Evolutionary conservation across 2,329 filamentous ascomycete species (phyloP), one percentile per base, ranked within the genome.

Genomic region (Sphaerulina musiva): DNA sequence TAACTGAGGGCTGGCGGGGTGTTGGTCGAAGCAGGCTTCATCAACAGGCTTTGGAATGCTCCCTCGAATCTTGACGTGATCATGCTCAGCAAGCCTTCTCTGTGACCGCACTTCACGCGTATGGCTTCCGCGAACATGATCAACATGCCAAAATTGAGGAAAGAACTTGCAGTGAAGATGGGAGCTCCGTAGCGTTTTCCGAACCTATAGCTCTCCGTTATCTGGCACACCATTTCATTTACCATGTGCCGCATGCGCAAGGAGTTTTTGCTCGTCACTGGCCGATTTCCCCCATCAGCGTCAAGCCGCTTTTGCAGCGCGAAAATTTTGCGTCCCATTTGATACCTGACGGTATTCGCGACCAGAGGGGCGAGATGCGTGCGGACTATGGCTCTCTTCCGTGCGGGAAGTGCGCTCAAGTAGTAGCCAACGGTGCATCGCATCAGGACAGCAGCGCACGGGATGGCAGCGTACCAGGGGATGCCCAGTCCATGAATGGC

Each of bases 391-490:
- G 55, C 53, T 42, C 54, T 44, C 45, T 49, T 59, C 8, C 62
- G 63, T 6, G 48, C 32, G 2, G 65, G 65, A 3, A 48, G 42
- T n/a, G 53, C 31, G 17, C 53, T 51, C 14, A 64, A 8, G 45
- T 64, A 61, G 46, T 68, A 68, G 40, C 64, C 58, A 20, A 68
- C 8, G 6, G 62, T 43, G 43, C 63, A 58, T 38, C 66, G 65
- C 11, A 69, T 57, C 38, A 67, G 40, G 23, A 68, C 34, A 10
- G 68, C 67, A 14, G 65, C 53, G 7, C 59, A 31, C 0, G 68
- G 67, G 5, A 70, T 55, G 31, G 56, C 64, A 10, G 63, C 64
- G 14, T 50, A 68, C 67, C 67, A 70, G 9, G 68, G 66, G 9
- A 69, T 46, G n/a, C 67, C 64, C 12, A 56, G 32, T 23, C 41